A percentile compares a stretch with the other conserved stretches of the same genome.
Conservation (phyloP, 495 filamentous ascomycete genomes). For the Parathielavia appendiculata region DNA sequence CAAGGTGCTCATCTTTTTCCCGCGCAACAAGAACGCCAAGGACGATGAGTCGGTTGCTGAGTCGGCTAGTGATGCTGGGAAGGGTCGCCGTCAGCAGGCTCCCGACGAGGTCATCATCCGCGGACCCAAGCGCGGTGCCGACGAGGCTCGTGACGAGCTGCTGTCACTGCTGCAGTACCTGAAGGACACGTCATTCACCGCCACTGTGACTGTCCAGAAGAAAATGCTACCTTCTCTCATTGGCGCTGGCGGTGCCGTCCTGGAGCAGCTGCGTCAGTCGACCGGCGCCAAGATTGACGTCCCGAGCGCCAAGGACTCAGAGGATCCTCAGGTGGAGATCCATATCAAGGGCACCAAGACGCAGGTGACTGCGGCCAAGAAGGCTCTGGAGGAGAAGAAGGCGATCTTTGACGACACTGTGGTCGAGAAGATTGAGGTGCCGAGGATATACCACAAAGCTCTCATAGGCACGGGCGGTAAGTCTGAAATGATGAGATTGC, state of each 20-base stretch:
- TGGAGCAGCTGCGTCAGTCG: conserved; percentile 78
- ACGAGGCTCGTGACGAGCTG: conserved; percentile 85
- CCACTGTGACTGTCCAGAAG: conserved; percentile 76
- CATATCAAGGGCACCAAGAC: conserved; percentile 84
- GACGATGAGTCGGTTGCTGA: conserved; percentile 69
- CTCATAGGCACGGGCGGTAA: conserved; percentile 86
- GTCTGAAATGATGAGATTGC: conserved; percentile 22
- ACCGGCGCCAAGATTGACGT: conserved; percentile 89
- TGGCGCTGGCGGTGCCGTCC: conserved; percentile 78
- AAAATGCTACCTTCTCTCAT: conserved; percentile 85
- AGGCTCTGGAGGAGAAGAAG: conserved; percentile 75
- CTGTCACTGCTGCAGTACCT: conserved; percentile 79
- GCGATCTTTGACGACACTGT: conserved; percentile 82
- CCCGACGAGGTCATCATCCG: conserved; percentile 87
- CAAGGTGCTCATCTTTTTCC: conserved; percentile 90
- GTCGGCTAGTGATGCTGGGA: conserved; percentile 64
- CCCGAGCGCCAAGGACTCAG: conserved; percentile 57
- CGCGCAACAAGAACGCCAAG: conserved; percentile 53
- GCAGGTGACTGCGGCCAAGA: conserved; percentile 85
- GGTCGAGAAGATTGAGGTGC: conserved; percentile 75
- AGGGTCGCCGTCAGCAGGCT: conserved; percentile 65
- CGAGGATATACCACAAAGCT: conserved; percentile 81
- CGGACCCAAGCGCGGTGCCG: conserved; percentile 85
- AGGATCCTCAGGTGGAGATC: conserved; percentile 70
- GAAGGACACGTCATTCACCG: conserved; percentile 72